A percentile compares a stretch with the other conserved stretches of the same genome.
phyloP scores from a whole-genome alignment of 768 basidiomycete genomes.

The Lactarius vividus region DNA sequence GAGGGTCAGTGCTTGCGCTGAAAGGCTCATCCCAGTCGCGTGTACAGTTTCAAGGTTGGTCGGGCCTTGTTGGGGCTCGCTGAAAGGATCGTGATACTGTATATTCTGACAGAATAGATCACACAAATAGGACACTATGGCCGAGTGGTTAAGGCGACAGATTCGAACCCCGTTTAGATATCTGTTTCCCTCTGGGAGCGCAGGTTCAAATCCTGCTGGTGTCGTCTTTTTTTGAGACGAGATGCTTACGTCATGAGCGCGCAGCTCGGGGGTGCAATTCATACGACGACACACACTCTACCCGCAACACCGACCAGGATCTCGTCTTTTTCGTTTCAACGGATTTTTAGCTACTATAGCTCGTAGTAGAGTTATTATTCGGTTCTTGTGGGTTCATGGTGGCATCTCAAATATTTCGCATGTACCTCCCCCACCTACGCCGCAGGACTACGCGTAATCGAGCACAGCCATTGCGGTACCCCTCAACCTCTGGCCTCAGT shows the following conservation, averaged over 20 bases:
- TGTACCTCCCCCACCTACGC: constrained; percentile 10
- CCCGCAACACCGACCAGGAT: not conserved
- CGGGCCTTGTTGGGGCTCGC: not conserved
- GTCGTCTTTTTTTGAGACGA: constrained; percentile 37
- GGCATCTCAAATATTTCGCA: not conserved
- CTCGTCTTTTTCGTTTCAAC: not conserved
- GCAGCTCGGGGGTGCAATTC: no score
- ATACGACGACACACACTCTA: no score
- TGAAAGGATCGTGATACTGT: not conserved
- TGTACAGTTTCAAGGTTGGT: not conserved
- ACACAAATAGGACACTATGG: constrained; percentile 17
- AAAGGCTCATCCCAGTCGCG: constrained; percentile 15
- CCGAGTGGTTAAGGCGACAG: constrained; percentile 28
- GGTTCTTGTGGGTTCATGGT: not conserved
- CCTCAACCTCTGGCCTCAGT: constrained; percentile 27
- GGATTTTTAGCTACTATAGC: not conserved
- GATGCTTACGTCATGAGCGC: no score
- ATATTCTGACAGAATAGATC: not conserved
- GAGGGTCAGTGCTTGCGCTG: constrained; percentile 36
- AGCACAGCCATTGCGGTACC: constrained; percentile 13
- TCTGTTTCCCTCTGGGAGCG: constrained; percentile 38
- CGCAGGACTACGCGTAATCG: constrained; percentile 5
- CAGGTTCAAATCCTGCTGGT: constrained; percentile 70
- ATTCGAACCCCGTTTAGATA: constrained; percentile 17
- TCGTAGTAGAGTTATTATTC: not conserved